Evolutionary conservation across 169 alveolate species (phyloP), one percentile per base, ranked within the genome.

Genomic region (Eimeria necatrix): DNA sequence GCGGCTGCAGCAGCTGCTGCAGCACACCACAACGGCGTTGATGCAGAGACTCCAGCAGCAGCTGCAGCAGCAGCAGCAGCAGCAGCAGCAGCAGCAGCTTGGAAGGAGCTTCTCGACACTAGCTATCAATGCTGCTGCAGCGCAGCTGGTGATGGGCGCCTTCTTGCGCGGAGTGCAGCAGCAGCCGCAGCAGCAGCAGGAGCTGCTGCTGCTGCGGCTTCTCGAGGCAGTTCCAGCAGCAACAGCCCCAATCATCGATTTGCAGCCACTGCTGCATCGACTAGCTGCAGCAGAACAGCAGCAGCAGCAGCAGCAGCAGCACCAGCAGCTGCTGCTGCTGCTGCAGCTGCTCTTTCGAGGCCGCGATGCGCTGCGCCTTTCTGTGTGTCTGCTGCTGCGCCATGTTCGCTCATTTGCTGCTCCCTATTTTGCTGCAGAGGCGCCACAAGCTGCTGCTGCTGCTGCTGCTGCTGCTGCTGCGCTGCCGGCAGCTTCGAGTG

Each of bases 361-460:
- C 41, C 10, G 87, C 0, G 64, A 76, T 20, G 4, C 41, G 5
- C 87, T 76, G 41, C 59, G 87, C 24, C 64, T 76, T 4, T 76
- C 87, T 32, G 18, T 76, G 8, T 76, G 87, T 48, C 18, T 76
- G 87, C 87, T 76, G 87, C 87, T 76, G 87, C 87, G 87, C 32
- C 87, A 76, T 16, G 61, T 76, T 16, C 59, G 87, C 16, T 76
- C 87, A 16, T 76, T 76, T 49, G 87, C 87, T 76, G 87, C 61
- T 48, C 64, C 87, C 56, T 10, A 12, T 76, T 26, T 32, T 76
- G 87, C 61, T 18, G 59, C 61, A 49, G 61, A 32, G 52, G 24
- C 32, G 56, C 87, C 61, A 2, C 87, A 4, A 16, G 64, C 26
- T 76, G 87, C 87, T 10, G 87, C 59, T 0, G 64, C 59, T 16